These are phyloP conservation scores for Pelargonium fulgidum DNA, from an alignment of 441 rosid genomes.

Conservation along the genomic window DNA sequence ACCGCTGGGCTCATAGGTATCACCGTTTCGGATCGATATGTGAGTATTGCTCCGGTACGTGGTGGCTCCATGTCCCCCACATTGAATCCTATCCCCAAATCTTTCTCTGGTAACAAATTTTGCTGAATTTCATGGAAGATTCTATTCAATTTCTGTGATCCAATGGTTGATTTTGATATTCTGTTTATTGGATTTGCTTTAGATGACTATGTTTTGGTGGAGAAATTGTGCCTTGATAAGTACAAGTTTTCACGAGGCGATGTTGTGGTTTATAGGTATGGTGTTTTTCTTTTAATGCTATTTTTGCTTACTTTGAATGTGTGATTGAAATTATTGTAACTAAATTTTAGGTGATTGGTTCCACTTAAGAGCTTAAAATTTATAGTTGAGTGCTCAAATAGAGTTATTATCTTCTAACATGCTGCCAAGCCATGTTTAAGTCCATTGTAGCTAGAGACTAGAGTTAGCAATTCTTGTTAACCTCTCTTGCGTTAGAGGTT, in stretches of 20 bases:
- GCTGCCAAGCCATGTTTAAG: no score
- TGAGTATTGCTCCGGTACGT: slow-evolving; percentile 39
- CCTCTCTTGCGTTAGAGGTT: no score
- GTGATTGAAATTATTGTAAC: background rate
- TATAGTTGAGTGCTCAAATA: no score
- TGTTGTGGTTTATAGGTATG: slow-evolving; percentile 64
- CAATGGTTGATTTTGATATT: background rate
- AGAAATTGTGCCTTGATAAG: slow-evolving; percentile 57
- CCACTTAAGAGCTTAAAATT: no score
- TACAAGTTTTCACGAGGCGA: slow-evolving; percentile 76
- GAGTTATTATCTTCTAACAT: no score
- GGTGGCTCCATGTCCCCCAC: slow-evolving; percentile 64
- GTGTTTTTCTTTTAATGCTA: background rate
- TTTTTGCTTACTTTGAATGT: background rate
- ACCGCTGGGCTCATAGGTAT: slow-evolving; percentile 41
- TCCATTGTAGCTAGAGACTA: no score
- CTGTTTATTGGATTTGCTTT: slow-evolving; percentile 19
- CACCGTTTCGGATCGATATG: slow-evolving; percentile 48
- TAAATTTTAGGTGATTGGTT: no score
- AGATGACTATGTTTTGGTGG: slow-evolving; percentile 69
- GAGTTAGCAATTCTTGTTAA: no score
- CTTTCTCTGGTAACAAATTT: slow-evolving; percentile 22
- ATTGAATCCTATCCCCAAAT: slow-evolving; percentile 35
- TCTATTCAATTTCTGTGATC: background rate
- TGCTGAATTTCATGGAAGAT: background rate